Evolutionary conservation across 495 filamentous ascomycete genomes (phyloP).

Genomic region (Penicillium goetzii): DNA sequence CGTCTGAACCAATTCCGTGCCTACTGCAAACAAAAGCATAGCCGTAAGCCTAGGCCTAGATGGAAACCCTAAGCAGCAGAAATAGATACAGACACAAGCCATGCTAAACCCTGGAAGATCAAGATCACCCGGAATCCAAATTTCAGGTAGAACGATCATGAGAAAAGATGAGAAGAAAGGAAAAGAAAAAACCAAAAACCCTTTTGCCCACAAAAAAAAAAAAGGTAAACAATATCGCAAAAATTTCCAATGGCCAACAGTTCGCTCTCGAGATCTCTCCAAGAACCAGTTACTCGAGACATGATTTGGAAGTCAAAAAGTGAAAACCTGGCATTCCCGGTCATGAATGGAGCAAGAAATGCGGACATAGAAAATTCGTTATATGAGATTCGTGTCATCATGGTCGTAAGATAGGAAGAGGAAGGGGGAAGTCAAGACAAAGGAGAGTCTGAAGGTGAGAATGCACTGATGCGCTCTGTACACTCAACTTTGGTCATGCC

Average conservation of each 20-base stretch:
- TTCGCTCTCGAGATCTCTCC: constrained; percentile 9
- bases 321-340: constrained; percentile 19
- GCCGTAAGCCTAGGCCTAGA: background rate
- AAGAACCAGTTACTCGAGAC: constrained; percentile 8
- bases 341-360: constrained; percentile 15
- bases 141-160: constrained; percentile 14
- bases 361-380: constrained; percentile 38
- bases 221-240: constrained; percentile 8
- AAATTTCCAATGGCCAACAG: constrained; percentile 17
- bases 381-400: constrained; percentile 55
- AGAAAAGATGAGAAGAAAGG: constrained; percentile 17
- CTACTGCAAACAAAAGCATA: background rate
- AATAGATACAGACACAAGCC: background rate
- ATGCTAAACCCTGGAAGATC: background rate
- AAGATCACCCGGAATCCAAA: background rate
- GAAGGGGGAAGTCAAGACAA: constrained; percentile 7
- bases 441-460: background rate
- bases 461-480: background rate
- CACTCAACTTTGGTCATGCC: background rate
- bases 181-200: constrained; percentile 15
- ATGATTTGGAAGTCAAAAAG: constrained; percentile 12
- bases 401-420: constrained; percentile 46
- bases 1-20: background rate
- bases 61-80: background rate
- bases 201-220: constrained; percentile 15